Evolutionary conservation across 2,329 filamentous ascomycete genomes (phyloP).

Genomic region (Aspergillus novofumigatus): DNA sequence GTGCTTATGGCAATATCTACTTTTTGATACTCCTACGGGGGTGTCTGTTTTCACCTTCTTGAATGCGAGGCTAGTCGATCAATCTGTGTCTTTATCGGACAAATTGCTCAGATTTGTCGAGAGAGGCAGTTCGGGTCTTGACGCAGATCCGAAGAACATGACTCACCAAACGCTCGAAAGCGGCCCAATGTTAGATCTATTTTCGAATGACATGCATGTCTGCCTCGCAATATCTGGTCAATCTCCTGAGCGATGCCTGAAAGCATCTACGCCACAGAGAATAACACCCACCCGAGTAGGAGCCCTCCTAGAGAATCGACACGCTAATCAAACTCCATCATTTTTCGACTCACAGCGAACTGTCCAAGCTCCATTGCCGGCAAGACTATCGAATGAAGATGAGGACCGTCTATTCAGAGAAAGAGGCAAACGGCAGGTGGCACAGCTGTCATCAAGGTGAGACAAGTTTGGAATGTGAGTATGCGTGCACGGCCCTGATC

Average conservation of each 20-base stretch:
- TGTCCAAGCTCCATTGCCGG: background rate
- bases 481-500: slow-evolving; percentile 27
- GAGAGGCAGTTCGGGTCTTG: background rate
- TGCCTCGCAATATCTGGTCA: background rate
- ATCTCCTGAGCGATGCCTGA: background rate
- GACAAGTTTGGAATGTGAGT: slow-evolving; percentile 5
- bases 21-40: background rate
- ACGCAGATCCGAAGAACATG: background rate
- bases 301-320: background rate
- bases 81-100: background rate
- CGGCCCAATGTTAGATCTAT: background rate
- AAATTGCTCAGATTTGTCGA: no score
- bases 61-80: background rate
- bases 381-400: background rate
- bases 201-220: background rate
- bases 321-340: background rate
- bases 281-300: background rate
- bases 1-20: no score
- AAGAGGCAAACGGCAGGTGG: background rate
- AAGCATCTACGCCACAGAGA: background rate
- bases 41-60: background rate
- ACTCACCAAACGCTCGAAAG: background rate
- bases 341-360: background rate
- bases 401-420: background rate
- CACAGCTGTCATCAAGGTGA: background rate